Conservation (phyloP, 2,329 filamentous ascomycete genomes). For the Ophioceras dolichostomum region DNA sequence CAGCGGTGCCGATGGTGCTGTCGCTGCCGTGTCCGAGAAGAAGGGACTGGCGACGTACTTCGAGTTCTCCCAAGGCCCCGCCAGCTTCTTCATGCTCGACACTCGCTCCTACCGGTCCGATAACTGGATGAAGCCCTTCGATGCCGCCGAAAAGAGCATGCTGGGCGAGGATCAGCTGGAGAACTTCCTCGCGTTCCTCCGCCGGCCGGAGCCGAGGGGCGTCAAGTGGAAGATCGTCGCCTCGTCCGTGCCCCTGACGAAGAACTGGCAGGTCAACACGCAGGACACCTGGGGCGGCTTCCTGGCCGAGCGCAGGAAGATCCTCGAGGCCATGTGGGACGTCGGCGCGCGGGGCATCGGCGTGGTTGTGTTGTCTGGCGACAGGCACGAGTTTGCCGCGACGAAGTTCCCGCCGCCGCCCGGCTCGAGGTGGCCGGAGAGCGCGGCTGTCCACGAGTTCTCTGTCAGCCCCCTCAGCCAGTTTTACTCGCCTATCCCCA, state of each 20-base stretch:
- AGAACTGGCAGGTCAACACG: conserved; percentile 87
- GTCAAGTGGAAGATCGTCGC: conserved; percentile 91
- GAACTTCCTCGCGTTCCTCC: conserved; percentile 69
- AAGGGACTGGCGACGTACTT: conserved; percentile 58
- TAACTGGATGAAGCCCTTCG: conserved; percentile 40
- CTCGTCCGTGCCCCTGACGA: conserved; percentile 87
- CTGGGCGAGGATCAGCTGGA: conserved; percentile 67
- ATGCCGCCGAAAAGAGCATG: conserved; percentile 67
- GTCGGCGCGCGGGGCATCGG: conserved; percentile 60
- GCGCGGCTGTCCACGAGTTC: conserved; percentile 72
- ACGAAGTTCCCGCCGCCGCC: conserved; percentile 59
- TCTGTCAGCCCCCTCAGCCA: conserved; percentile 84
- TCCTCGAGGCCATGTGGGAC: conserved; percentile 90
- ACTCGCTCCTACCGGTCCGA: conserved; percentile 76
- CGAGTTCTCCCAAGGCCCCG: conserved; percentile 78
- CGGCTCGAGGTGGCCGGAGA: conserved; percentile 48
- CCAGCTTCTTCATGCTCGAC: conserved; percentile 89
- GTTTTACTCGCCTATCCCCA: conserved; percentile 79
- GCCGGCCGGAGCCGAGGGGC: conserved; percentile 57
- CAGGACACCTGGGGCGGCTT: conserved; percentile 94
- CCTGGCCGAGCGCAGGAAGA: conserved; percentile 60
- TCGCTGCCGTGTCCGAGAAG: conserved; percentile 21
- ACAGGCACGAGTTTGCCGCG: conserved; percentile 93
- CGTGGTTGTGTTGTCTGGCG: conserved; percentile 76
- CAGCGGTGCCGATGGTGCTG: conserved; percentile 14